A percentile compares a stretch with the other conserved stretches of the same genome.
Evolutionary conservation across 2,329 filamentous ascomycete species (phyloP).

Genomic region (Epichloe brachyelytri): DNA sequence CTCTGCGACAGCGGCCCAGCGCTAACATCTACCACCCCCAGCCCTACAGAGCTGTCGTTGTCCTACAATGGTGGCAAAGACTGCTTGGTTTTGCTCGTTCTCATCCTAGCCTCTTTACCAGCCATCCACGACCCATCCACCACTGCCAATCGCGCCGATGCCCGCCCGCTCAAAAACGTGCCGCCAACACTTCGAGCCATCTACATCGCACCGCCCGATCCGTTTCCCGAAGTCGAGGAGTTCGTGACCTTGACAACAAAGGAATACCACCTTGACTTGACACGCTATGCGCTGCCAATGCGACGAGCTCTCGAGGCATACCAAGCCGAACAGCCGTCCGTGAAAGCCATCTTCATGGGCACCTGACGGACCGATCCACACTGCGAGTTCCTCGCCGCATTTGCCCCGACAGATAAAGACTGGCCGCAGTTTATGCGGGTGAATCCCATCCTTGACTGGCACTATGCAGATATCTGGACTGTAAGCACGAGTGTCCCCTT

Average conservation of each 20-base stretch:
- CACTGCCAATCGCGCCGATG: slow-evolving; percentile 7
- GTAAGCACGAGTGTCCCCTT: slow-evolving; percentile 38
- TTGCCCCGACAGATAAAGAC: slow-evolving; percentile 74
- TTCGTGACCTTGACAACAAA: slow-evolving; percentile 60
- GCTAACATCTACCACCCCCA: slow-evolving; percentile 19
- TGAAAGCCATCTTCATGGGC: slow-evolving; percentile 47
- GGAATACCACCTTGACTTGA: slow-evolving; percentile 62
- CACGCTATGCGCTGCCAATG: slow-evolving; percentile 67
- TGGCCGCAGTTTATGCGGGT: slow-evolving; percentile 92
- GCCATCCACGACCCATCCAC: slow-evolving; percentile 15
- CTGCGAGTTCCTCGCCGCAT: slow-evolving; percentile 63
- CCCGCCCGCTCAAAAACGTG: slow-evolving; percentile 16
- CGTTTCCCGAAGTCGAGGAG: slow-evolving; percentile 73
- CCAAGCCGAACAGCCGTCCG: slow-evolving; percentile 45
- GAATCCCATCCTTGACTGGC: slow-evolving; percentile 96
- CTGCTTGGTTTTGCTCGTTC: slow-evolving; percentile 80
- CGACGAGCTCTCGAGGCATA: slow-evolving; percentile 69
- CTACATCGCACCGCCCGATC: slow-evolving; percentile 76
- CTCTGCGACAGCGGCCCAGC: background rate
- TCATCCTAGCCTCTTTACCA: slow-evolving; percentile 60
- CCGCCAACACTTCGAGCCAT: slow-evolving; percentile 55
- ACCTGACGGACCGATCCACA: slow-evolving; percentile 89
- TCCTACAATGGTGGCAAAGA: slow-evolving; percentile 98
- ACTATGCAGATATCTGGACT: slow-evolving; percentile 88
- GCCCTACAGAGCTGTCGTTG: slow-evolving; percentile 66